These are phyloP conservation scores for Termitomyces sp. DNA, from an alignment of 1,284 basidiomycete species.

Conservation along the genomic window DNA sequence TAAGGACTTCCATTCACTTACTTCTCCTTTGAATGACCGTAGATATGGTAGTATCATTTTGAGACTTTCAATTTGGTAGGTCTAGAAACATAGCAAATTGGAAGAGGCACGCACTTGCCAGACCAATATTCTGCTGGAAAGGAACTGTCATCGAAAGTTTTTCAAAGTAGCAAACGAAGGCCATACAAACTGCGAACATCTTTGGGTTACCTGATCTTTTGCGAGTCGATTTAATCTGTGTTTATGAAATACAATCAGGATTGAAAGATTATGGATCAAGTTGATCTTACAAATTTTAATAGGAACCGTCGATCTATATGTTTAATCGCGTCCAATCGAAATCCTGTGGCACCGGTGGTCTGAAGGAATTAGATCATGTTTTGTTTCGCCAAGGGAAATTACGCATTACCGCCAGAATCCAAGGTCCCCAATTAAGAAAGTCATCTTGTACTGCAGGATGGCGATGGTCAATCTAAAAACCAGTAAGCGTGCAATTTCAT, in stretches of 20 bases:
- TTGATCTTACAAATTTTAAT: constrained; percentile 53
- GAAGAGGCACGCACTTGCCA: constrained; percentile 43
- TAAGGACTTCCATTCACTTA: constrained; percentile 30
- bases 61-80: constrained; percentile 33
- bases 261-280: constrained; percentile 4
- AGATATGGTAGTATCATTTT: constrained; percentile 53
- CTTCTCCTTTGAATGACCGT: constrained; percentile 57
- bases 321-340: constrained; percentile 87
- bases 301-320: constrained; percentile 70
- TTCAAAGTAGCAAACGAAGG: constrained; percentile 2
- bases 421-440: constrained; percentile 60
- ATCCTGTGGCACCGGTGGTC: constrained; percentile 78
- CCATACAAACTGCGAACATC: constrained; percentile 58
- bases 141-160: constrained; percentile 1
- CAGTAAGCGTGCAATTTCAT: background rate
- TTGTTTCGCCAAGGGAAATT: background rate
- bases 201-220: constrained; percentile 37
- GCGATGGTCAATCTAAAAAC: constrained; percentile 73
- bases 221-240: constrained; percentile 50
- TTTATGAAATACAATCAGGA: background rate
- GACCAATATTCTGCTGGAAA: constrained; percentile 68
- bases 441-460: constrained; percentile 77
- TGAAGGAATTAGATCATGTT: constrained; percentile 25
- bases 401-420: constrained; percentile 60
- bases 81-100: background rate